phyloP scores from a whole-genome alignment of 139 green algal genomes.

The Micractinium conductrix region DNA sequence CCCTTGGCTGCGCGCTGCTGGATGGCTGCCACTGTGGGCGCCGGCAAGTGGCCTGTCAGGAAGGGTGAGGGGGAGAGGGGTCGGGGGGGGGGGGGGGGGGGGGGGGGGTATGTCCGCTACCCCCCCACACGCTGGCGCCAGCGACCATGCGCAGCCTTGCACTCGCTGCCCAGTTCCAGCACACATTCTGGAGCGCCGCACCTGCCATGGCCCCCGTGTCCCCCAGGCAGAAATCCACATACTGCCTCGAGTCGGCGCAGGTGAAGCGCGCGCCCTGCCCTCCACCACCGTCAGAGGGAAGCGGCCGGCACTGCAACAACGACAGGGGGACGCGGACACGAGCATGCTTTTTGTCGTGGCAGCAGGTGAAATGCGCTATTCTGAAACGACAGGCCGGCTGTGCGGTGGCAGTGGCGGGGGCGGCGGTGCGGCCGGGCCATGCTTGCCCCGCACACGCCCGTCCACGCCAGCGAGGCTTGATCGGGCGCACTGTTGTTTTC shows the following conservation, averaged over 20 bases:
- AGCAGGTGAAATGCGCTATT: too few species aligned
- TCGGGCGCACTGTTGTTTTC: neutral
- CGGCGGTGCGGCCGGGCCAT: neutral
- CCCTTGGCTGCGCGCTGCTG: neutral
- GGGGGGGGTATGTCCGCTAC: too few species aligned
- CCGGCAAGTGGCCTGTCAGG: neutral
- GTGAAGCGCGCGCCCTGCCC: neutral
- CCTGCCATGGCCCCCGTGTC: slow-evolving; percentile 9
- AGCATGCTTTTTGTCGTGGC: too few species aligned
- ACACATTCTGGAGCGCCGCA: neutral
- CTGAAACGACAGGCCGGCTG: too few species aligned
- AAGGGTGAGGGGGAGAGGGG: too few species aligned
- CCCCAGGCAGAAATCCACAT: slow-evolving; percentile 1
- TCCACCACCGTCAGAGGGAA: neutral
- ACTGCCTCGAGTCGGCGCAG: neutral
- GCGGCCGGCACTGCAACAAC: neutral
- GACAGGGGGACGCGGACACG: too few species aligned
- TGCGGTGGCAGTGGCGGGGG: neutral
- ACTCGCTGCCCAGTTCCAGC: too few species aligned
- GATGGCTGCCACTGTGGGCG: neutral
- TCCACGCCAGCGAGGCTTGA: neutral
- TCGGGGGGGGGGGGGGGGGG: too few species aligned
- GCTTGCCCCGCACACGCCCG: too few species aligned
- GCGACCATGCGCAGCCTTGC: too few species aligned
- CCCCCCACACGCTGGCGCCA: too few species aligned